phyloP scores from a whole-genome alignment of 306 rosid genomes.

The Hippophae tibetana region DNA sequence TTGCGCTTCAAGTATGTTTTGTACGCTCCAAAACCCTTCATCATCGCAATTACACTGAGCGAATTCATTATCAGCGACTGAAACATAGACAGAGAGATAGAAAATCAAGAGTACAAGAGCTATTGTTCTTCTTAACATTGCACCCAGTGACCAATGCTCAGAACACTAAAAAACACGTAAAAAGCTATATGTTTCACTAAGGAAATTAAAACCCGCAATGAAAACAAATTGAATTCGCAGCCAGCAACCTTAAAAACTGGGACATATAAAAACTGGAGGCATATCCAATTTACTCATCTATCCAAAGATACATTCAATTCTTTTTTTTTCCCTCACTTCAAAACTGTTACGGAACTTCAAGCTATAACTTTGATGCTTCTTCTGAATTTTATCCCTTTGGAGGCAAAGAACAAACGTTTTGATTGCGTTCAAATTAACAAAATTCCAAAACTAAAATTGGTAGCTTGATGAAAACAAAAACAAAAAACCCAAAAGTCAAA shows the following conservation, averaged over 20 bases:
- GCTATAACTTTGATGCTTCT: neutral
- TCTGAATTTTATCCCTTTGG: neutral
- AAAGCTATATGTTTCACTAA: neutral
- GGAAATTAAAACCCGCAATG: no score
- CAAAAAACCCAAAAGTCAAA: neutral
- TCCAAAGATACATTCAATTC: neutral
- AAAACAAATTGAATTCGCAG: no score
- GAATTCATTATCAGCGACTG: conserved; percentile 31
- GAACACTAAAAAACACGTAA: conserved; percentile 8
- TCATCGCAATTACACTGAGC: conserved; percentile 46
- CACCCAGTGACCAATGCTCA: conserved; percentile 13
- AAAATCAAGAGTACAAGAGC: conserved; percentile 18
- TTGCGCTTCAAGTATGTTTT: conserved; percentile 29
- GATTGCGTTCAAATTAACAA: neutral
- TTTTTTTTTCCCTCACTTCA: neutral
- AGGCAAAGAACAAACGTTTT: neutral
- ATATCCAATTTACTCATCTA: neutral
- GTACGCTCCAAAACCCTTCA: conserved; percentile 38
- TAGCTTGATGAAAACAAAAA: neutral
- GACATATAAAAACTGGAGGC: no score
- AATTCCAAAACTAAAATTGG: neutral
- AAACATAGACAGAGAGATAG: conserved; percentile 19
- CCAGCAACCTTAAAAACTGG: no score
- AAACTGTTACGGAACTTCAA: neutral
- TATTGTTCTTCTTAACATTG: conserved; percentile 32